Base-by-base conservation (phyloP, 129 eudicot species). In the Flaveria trinervia region DNA sequence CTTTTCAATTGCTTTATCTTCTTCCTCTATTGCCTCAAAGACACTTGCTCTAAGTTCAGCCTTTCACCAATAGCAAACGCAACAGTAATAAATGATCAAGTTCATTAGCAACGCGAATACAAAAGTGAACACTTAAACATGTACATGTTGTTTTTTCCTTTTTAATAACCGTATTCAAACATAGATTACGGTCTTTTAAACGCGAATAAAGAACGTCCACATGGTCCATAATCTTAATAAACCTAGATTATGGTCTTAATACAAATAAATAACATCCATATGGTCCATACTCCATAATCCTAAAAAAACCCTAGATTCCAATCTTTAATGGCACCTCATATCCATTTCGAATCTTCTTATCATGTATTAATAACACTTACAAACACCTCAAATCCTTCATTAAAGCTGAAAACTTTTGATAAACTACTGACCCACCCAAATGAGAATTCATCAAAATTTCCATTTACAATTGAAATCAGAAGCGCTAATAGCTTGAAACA, bases 41-140 rank as follows among this genome's bases (percentile, higher is more conserved):
- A 94, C 97, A 68, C 92, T 89, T 56, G 99, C 99, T 79, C 99
- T 91, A 1, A 94, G 96, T 74, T 94, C 99, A 49, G 99, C 99
- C 99, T 94, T 71, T 22, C 65, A 50, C 7, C 12, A 62, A 74
- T 17, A 72, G 65, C 65, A 59, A 59, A 22, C n/a, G 36, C 9
- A 59, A 22, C 5, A 23, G 16, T 23, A 59, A 61, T 26, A 61
- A 61, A 26, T 4, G 41, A 61, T 25, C 41, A 25, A 12, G 3
- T 13, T 61, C 15, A 61, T 13, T 26, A 26, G 17, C 43, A 25
- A 61, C 26, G 7, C 2, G 11, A 59, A 59, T 59, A 22, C 20
- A 22, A 0, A 61, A 26, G 18, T 61, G n/a, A 1, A 12, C 13
- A 9, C 26, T 13, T 25, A 52, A 52, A 52, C 59, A 52, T 52